Evolutionary conservation across 2,329 filamentous ascomycete species (phyloP), one percentile per base, ranked within the genome.

Genomic region (Fragosphaeria purpurea): DNA sequence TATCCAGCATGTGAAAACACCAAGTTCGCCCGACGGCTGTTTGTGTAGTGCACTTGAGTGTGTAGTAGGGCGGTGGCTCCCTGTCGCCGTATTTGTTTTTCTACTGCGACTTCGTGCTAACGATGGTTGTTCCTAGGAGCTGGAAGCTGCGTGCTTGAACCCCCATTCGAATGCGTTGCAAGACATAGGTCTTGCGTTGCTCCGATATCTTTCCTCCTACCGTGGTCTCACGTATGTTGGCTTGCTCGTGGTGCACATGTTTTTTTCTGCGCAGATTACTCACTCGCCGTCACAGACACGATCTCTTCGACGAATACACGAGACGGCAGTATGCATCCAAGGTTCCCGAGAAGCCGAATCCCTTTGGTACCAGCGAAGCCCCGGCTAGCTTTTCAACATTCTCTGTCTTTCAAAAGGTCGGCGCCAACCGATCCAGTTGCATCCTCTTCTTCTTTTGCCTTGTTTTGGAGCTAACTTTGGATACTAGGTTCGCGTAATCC

Each of bases 131-230:
- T 32, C 46, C 44, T 40, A 97, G 93, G 86, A 91, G 56, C 74
- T 97, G 40, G 93, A 97, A 70, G 77, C 77, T 45, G 90, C 95
- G 70, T 95, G 89, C 63, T 72, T 97, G 37, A 90, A 87, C 63
- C 83, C 85, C 13, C 74, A 81, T 35, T 94, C 90, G 1, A 77
- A 80, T 43, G 77, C 83, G 56, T 75, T 98, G 13, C 73, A 85
- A 54, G 81, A 91, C 50, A 88, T 97, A 59, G 91, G 88, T 38
- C 76, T 98, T 44, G 82, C 86, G 50, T 74, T 97, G 22, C 80
- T 97, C 53, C 96, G 96, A 75, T 89, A 86, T 63, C 83, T 96
- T 46, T 96, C 93, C 35, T 95, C 90, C 53, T 89, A 96, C 71
- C 85, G 90, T 56, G 90, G 90, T 56, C 73, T 97, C 45, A 94